Conservation (phyloP, 2,329 filamentous ascomycete species). For the Drechslerella coelobrocha region DNA sequence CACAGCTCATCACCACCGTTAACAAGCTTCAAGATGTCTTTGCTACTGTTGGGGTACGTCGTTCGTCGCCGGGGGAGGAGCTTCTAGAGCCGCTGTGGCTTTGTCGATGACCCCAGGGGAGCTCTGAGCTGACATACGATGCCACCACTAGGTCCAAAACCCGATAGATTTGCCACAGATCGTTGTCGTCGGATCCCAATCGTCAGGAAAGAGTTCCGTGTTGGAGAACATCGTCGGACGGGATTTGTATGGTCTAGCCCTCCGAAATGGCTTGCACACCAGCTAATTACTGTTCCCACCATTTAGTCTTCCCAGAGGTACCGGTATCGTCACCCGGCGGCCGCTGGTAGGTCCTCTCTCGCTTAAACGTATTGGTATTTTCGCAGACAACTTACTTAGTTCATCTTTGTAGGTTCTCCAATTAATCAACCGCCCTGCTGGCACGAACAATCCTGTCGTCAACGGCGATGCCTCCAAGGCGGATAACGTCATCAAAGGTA, state of each 20-base stretch:
- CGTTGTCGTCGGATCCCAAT: constrained; percentile 96
- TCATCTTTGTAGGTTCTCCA: constrained; percentile 70
- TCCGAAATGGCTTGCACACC: constrained; percentile 21
- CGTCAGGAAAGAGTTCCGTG: constrained; percentile 98
- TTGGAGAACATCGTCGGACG: constrained; percentile 97
- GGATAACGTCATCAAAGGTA: constrained; percentile 68
- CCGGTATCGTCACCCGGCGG: constrained; percentile 94
- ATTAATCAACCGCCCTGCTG: constrained; percentile 85
- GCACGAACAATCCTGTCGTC: constrained; percentile 67
- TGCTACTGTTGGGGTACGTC: constrained; percentile 83
- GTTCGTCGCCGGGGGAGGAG: constrained; percentile 1
- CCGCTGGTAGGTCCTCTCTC: constrained; percentile 69
- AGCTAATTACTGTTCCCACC: constrained; percentile 54
- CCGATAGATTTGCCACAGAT: constrained; percentile 99
- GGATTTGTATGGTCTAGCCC: constrained; percentile 79
- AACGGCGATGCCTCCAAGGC: constrained; percentile 60
- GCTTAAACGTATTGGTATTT: not conserved
- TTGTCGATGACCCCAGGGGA: constrained; percentile 10
- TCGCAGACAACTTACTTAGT: constrained; percentile 20
- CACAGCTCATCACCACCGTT: constrained; percentile 77
- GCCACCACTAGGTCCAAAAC: constrained; percentile 77
- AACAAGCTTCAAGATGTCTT: constrained; percentile 99
- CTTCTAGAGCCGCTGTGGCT: constrained; percentile 16
- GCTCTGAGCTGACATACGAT: constrained; percentile 29
- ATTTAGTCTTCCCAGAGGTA: constrained; percentile 87